Base-by-base conservation (phyloP, 768 basidiomycete species). In the Lentinula lateritia region DNA sequence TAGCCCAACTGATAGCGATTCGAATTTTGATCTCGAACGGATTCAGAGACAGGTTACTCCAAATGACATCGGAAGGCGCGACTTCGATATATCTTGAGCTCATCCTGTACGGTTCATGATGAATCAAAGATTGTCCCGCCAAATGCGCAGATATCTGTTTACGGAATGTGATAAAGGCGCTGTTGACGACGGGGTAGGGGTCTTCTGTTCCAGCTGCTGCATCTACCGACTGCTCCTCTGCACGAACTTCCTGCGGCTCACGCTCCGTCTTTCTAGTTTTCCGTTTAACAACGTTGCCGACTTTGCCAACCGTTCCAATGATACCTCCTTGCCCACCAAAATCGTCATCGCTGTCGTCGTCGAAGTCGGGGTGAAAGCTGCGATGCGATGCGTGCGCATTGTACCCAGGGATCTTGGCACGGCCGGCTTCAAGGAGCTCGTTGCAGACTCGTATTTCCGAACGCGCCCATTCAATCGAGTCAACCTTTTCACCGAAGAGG, bases 111-210 rank as follows among this genome's bases (percentile, higher is more conserved):
- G 93, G 93, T 56, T 86, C 84, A 68, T 95, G 87, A 72, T 95
- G 91, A 6, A 84, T 76, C 45, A 95, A 74, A 3, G 79, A 77
- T 73, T 95, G 87, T 39, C 82, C 81, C 1, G 91, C 93, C 72
- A 98, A 77, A 73, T 98, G 95, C 16, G 95, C 95, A 2, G 92
- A 90, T 63, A 97, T 91, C 77, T 98, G 96, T 66, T 85, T 81
- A 72, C 94, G 86, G 81, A 98, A 98, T 20, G 90, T 88, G 62
- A 98, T 80, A 72, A 98, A 98, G 7, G 90, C 90, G 36, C 87
- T 89, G 67, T 78, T 88, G 65, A 87, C 63, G 3, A 80, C 80
- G 2, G 86, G 87, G 61, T 89, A 89, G 54, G 72, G 72, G 34
- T 63, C 61, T 15, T 32, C 55, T 56, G 20, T 13, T 9, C 62